These are phyloP conservation scores for Leptographium lundbergii DNA, from an alignment of 2,329 filamentous ascomycete species.

Conservation along the genomic window DNA sequence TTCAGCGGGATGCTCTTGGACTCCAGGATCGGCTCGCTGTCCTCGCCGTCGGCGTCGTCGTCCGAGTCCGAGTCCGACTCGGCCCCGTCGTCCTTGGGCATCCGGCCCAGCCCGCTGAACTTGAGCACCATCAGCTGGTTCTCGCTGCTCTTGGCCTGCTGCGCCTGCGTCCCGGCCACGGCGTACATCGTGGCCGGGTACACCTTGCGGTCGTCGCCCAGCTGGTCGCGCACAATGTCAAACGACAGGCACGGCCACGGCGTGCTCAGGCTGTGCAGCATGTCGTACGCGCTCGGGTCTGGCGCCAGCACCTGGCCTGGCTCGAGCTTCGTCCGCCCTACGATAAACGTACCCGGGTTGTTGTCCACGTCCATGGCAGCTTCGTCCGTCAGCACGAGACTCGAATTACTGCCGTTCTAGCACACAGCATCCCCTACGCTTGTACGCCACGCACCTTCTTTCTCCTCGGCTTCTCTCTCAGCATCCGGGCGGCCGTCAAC, in stretches of 20 bases:
- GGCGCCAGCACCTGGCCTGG: conserved; percentile 84
- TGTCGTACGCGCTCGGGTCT: conserved; percentile 89
- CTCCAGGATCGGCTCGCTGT: conserved; percentile 81
- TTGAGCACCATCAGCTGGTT: conserved; percentile 96
- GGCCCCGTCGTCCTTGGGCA: conserved; percentile 49
- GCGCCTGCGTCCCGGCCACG: conserved; percentile 88
- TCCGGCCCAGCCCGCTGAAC: conserved; percentile 79
- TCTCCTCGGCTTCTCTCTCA: conserved; percentile 83
- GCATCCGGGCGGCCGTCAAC: conserved; percentile 87
- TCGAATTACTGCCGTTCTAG: too few species aligned
- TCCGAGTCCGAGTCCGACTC: conserved; percentile 55
- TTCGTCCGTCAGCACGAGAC: background rate
- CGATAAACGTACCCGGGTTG: conserved; percentile 77
- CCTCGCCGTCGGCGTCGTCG: conserved; percentile 63
- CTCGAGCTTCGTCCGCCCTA: conserved; percentile 82
- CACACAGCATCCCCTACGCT: too few species aligned
- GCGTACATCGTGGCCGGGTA: conserved; percentile 94
- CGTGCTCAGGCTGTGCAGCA: conserved; percentile 88
- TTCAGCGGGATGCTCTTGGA: conserved; percentile 76
- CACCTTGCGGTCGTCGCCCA: conserved; percentile 82
- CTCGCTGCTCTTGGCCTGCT: conserved; percentile 59
- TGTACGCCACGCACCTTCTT: conserved; percentile 42
- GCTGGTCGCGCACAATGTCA: conserved; percentile 73
- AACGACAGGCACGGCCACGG: conserved; percentile 97
- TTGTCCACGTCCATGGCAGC: conserved; percentile 77